A percentile compares a stretch with the other conserved stretches of the same genome.
Evolutionary conservation across 1,284 basidiomycete species (phyloP).

Genomic region (Cutaneotrichosporon sp.): DNA sequence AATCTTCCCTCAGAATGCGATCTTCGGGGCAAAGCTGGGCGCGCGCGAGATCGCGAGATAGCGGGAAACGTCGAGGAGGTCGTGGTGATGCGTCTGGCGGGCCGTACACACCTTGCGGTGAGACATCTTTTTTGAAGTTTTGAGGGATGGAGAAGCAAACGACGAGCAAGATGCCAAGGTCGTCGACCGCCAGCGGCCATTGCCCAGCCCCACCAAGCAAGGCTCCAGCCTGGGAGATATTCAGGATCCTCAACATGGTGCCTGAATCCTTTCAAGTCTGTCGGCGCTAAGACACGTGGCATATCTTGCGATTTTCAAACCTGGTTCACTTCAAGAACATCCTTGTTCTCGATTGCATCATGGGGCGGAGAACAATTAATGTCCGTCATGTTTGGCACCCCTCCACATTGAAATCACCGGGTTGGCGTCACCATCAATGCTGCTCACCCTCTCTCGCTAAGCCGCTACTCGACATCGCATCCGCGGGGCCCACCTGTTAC

Average conservation of each 20-base stretch:
- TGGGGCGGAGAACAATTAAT: background rate
- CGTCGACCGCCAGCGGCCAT: background rate
- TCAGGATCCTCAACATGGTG: background rate
- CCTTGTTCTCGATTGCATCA: background rate
- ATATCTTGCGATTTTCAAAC: background rate
- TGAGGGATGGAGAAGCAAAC: slow-evolving; percentile 24
- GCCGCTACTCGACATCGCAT: background rate
- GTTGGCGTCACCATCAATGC: background rate
- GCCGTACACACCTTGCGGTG: slow-evolving; percentile 45
- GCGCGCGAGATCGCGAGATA: background rate
- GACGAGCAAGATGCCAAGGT: slow-evolving; percentile 5
- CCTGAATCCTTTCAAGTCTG: background rate
- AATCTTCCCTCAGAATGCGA: slow-evolving; percentile 5
- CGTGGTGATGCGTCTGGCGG: background rate
- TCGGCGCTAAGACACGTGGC: slow-evolving; percentile 1
- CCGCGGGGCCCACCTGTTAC: background rate
- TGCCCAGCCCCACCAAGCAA: background rate
- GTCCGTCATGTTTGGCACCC: background rate
- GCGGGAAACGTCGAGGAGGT: background rate
- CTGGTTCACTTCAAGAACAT: background rate
- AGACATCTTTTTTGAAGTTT: slow-evolving; percentile 42
- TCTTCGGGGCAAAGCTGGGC: background rate
- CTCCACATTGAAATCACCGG: background rate
- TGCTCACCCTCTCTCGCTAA: background rate
- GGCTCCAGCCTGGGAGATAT: background rate